These are phyloP conservation scores for Trichophyton benhamiae DNA, from an alignment of 2,329 filamentous ascomycete species.

Conservation along the genomic window DNA sequence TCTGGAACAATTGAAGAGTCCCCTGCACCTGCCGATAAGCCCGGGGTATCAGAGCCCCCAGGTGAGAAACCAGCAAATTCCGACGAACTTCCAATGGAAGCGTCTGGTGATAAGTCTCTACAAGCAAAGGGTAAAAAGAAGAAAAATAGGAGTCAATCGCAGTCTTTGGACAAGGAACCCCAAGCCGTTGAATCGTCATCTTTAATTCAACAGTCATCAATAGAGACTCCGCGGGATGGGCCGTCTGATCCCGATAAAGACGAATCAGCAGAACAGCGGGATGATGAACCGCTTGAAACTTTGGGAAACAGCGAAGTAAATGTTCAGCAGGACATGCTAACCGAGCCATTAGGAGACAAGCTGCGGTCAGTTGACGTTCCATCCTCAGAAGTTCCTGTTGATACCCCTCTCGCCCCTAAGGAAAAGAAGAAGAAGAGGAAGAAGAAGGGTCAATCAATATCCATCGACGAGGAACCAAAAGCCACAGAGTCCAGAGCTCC, in stretches of 20 bases:
- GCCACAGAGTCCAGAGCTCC: not conserved
- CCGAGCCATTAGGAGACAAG: not conserved
- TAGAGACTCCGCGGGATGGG: not conserved
- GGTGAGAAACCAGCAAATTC: not conserved
- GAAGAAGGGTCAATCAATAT: not conserved
- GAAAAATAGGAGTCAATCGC: constrained; percentile 5
- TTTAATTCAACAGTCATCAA: not conserved
- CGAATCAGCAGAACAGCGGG: not conserved
- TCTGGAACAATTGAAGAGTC: not conserved
- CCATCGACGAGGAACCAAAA: not conserved
- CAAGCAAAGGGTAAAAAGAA: not conserved
- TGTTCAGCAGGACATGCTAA: not conserved
- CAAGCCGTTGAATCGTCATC: not conserved
- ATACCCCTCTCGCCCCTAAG: not conserved
- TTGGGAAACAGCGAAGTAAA: not conserved
- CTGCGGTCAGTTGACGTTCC: not conserved
- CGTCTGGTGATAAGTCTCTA: not conserved
- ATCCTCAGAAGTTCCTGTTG: not conserved
- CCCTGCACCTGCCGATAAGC: not conserved
- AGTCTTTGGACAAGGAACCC: not conserved
- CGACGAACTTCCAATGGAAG: not conserved
- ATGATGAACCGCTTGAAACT: not conserved
- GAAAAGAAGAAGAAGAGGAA: not conserved
- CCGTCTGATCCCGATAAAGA: not conserved
- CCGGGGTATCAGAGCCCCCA: not conserved